Base-by-base conservation (phyloP, 805 yeast species). In the Candida dendrica region DNA sequence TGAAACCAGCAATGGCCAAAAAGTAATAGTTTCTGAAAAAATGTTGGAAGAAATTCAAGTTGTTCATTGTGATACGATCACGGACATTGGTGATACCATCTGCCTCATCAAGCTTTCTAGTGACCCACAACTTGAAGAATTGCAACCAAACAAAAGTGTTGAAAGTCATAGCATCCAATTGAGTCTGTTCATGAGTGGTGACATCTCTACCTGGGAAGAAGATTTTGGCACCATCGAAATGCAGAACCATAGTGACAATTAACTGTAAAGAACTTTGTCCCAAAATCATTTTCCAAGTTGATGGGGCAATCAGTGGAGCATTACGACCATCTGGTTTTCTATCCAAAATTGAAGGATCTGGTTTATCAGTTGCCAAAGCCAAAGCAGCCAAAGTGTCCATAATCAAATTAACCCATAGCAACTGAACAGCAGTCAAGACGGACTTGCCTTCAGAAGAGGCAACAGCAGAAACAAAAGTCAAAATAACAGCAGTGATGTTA, bases 341-440 rank as follows among this genome's bases (percentile, higher is more conserved):
- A 47, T 84, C 77, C 57, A 93, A 69, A 35, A 87, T 81, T 34
- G 81, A 75, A 38, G 81, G 85, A 53, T 88, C 90, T 0, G 98
- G 98, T 53, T 91, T 90, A 60, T 93, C 98, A 3, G 98, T 93
- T 6, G 98, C 98, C 53, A 93, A 73, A 0, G 98, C 98, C 53
- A 93, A 72, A 3, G 98, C 98, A 3, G 98, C 98, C 48, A 93
- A 74, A 0, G 98, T 93, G 63, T 93, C 98, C 98, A 93, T 93
- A 55, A 93, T 93, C 62, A 93, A 72, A 63, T 93, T 93, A 39
- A 93, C 97, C 98, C 98, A 93, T 48, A 93, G 71, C 51, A 93
- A 76, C 66, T 93, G 98, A 37, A 93, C 98, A 1, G 98, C 98
- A 24, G 98, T 91, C 55, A 93, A 71, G 9, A 93, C 98, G 5